These are phyloP conservation scores for Boletus sensibilis DNA, from an alignment of 768 basidiomycete genomes.

Conservation along the genomic window DNA sequence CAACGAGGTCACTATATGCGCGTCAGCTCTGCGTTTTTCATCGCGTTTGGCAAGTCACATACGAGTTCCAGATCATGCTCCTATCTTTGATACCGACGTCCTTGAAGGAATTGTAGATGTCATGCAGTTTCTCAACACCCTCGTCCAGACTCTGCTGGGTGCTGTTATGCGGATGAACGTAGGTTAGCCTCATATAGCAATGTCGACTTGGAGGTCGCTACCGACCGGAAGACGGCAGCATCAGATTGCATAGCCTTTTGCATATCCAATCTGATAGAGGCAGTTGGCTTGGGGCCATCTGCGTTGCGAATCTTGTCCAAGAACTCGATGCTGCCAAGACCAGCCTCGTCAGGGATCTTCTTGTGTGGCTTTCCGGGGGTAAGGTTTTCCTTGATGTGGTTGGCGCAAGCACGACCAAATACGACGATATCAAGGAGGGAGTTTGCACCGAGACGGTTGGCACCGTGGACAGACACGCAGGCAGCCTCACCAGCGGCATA, in stretches of 20 bases:
- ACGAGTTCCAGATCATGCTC: slow-evolving; percentile 99
- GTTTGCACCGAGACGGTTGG: slow-evolving; percentile 99
- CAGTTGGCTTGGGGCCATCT: slow-evolving; percentile 80
- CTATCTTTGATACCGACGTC: slow-evolving; percentile 96
- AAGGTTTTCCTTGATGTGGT: slow-evolving; percentile 91
- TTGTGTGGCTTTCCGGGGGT: slow-evolving; percentile 91
- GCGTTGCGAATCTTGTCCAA: slow-evolving; percentile 87
- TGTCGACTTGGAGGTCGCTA: background rate
- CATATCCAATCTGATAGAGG: slow-evolving; percentile 91
- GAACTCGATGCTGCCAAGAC: slow-evolving; percentile 79
- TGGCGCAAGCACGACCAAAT: slow-evolving; percentile 98
- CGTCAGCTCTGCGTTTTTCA: slow-evolving; percentile 9
- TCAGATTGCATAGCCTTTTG: slow-evolving; percentile 99
- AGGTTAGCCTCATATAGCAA: slow-evolving; percentile 2
- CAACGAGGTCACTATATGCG: slow-evolving; percentile 78
- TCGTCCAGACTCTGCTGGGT: slow-evolving; percentile 89
- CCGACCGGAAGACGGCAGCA: slow-evolving; percentile 92
- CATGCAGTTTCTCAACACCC: slow-evolving; percentile 82
- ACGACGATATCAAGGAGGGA: slow-evolving; percentile 98
- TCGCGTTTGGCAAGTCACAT: slow-evolving; percentile 30
- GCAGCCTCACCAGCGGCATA: slow-evolving; percentile 99
- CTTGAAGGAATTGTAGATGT: slow-evolving; percentile 85
- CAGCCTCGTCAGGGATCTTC: slow-evolving; percentile 81
- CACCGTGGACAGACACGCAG: slow-evolving; percentile 98
- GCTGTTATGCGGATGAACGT: slow-evolving; percentile 37